These are phyloP conservation scores for Aspergillus taichungensis DNA, from an alignment of 495 filamentous ascomycete species.

Conservation along the genomic window DNA sequence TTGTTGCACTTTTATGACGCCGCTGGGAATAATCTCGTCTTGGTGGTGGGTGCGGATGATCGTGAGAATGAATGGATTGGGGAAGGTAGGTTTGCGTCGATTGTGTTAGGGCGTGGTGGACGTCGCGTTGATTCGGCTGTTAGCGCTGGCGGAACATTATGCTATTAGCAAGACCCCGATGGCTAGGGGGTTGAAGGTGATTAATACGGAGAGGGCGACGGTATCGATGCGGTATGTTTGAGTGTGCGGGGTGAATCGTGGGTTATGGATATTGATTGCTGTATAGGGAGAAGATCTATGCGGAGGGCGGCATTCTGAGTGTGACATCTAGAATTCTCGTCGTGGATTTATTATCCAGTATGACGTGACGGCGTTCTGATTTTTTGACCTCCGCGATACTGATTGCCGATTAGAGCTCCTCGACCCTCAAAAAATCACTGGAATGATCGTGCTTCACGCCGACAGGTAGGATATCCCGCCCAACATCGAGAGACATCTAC, in stretches of 20 bases:
- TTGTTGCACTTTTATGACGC: slow-evolving; percentile 95
- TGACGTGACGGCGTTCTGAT: slow-evolving; percentile 2
- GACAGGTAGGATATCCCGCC: slow-evolving; percentile 46
- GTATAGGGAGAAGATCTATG: slow-evolving; percentile 76
- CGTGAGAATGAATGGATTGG: slow-evolving; percentile 92
- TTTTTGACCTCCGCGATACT: slow-evolving; percentile 10
- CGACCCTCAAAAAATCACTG: slow-evolving; percentile 77
- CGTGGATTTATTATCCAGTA: slow-evolving; percentile 78
- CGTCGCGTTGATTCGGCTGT: background rate
- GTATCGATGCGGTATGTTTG: slow-evolving; percentile 55
- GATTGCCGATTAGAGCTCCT: slow-evolving; percentile 44
- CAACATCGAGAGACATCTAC: background rate
- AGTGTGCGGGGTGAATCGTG: background rate
- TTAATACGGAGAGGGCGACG: slow-evolving; percentile 89
- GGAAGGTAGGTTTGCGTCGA: slow-evolving; percentile 42
- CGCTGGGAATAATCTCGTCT: slow-evolving; percentile 82
- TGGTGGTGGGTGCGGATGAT: slow-evolving; percentile 86
- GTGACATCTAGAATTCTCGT: slow-evolving; percentile 93
- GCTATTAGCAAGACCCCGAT: slow-evolving; percentile 69
- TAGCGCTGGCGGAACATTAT: slow-evolving; percentile 85
- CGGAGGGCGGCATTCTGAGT: slow-evolving; percentile 84
- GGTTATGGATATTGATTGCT: slow-evolving; percentile 11
- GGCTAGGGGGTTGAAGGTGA: slow-evolving; percentile 76
- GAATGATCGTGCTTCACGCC: slow-evolving; percentile 80
- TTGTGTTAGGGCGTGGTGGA: background rate